phyloP scores from a whole-genome alignment of 1,284 basidiomycete genomes.

The Microstroma glucosiphilum region DNA sequence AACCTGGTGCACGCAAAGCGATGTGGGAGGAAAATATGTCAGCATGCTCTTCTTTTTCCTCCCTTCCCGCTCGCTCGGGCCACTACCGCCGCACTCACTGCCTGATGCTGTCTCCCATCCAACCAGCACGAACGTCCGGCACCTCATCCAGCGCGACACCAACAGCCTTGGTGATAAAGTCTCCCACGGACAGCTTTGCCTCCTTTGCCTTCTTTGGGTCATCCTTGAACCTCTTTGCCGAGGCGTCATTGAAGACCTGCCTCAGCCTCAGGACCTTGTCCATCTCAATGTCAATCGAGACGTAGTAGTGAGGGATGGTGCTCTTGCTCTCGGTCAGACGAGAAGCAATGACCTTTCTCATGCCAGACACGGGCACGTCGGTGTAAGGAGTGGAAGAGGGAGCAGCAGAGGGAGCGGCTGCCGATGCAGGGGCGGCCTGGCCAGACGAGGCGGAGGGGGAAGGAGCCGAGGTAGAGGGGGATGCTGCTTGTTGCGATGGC shows the following conservation, averaged over 20 bases:
- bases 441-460: constrained; percentile 15
- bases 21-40: constrained; percentile 52
- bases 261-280: constrained; percentile 90
- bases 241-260: constrained; percentile 80
- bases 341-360: constrained; percentile 85
- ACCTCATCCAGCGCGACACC: constrained; percentile 86
- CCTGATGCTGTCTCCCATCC: constrained; percentile 91
- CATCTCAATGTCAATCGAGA: constrained; percentile 94
- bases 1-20: constrained; percentile 56
- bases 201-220: constrained; percentile 65
- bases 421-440: constrained; percentile 20
- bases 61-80: constrained; percentile 11
- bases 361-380: constrained; percentile 86
- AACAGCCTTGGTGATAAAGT: constrained; percentile 95
- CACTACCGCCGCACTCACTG: constrained; percentile 52
- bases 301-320: constrained; percentile 92
- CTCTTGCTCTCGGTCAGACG: constrained; percentile 90
- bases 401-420: constrained; percentile 22
- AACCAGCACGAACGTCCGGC: constrained; percentile 94
- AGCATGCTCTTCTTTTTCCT: not conserved
- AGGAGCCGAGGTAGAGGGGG: constrained; percentile 17
- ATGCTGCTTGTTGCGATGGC: constrained; percentile 30
- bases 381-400: constrained; percentile 64
- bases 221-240: constrained; percentile 37
- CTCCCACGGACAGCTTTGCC: constrained; percentile 88